These are phyloP conservation scores for Lojkania enalia DNA, from an alignment of 2,329 filamentous ascomycete genomes.

Conservation along the genomic window DNA sequence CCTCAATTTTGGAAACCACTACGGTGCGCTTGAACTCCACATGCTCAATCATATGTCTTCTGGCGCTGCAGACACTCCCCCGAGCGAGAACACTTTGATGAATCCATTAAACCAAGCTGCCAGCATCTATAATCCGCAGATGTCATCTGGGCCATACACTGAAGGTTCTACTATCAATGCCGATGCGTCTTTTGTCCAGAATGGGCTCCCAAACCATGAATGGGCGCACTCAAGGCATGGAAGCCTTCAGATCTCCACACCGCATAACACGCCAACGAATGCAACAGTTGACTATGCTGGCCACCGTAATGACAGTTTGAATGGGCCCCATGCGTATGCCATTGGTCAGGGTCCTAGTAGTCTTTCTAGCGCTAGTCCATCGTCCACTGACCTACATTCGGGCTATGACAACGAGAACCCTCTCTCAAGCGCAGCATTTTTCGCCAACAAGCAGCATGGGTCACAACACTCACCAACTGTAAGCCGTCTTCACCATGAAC, in stretches of 20 bases:
- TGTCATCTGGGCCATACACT: constrained; percentile 31
- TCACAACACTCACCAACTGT: constrained; percentile 33
- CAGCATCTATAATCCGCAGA: constrained; percentile 46
- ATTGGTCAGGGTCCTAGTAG: constrained; percentile 62
- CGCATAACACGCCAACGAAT: constrained; percentile 48
- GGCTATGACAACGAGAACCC: constrained; percentile 52
- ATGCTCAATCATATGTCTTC: constrained; percentile 96
- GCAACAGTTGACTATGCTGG: constrained; percentile 31
- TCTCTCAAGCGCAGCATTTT: constrained; percentile 39
- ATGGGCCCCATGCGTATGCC: constrained; percentile 60
- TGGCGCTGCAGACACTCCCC: constrained; percentile 78
- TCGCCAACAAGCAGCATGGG: constrained; percentile 35
- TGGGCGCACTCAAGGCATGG: constrained; percentile 50
- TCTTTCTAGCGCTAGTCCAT: constrained; percentile 62
- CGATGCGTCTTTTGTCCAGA: constrained; percentile 33
- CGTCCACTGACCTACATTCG: constrained; percentile 45
- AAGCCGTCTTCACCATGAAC: constrained; percentile 31
- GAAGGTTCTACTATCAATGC: constrained; percentile 32
- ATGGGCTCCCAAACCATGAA: constrained; percentile 32
- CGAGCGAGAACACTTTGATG: constrained; percentile 59
- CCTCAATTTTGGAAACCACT: constrained; percentile 93
- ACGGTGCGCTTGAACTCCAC: constrained; percentile 91
- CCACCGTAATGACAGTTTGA: constrained; percentile 39
- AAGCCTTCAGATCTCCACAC: constrained; percentile 49
- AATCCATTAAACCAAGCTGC: constrained; percentile 38